Evolutionary conservation across 2,329 filamentous ascomycete genomes (phyloP).

Genomic region (Zarea fungicola): DNA sequence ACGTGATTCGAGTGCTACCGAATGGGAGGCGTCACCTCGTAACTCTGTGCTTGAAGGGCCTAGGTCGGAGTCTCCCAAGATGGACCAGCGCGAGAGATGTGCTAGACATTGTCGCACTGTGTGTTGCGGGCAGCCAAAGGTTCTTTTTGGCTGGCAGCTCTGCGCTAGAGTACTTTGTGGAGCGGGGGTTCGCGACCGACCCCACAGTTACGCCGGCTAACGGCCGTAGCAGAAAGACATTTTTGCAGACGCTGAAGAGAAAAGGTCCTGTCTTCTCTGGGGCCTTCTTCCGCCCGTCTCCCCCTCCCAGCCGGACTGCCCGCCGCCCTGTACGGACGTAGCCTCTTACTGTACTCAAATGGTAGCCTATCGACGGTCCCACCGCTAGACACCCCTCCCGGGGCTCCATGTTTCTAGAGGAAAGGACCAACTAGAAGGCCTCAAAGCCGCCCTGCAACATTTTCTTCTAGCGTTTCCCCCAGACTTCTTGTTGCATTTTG

Average conservation of each 20-base stretch:
- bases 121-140: background rate
- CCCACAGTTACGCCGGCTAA: slow-evolving; percentile 57
- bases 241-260: slow-evolving; percentile 10
- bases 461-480: slow-evolving; percentile 16
- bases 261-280: background rate
- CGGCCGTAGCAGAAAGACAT: slow-evolving; percentile 44
- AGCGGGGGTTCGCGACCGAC: slow-evolving; percentile 19
- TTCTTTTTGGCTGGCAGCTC: slow-evolving; percentile 11
- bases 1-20: background rate
- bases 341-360: no score
- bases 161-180: slow-evolving; percentile 13
- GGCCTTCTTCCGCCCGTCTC: background rate
- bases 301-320: background rate
- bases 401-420: background rate
- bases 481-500: background rate
- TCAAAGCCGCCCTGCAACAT: slow-evolving; percentile 6
- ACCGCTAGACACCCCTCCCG: slow-evolving; percentile 14
- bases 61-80: slow-evolving; percentile 4
- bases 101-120: background rate
- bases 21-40: background rate
- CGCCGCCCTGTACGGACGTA: no score
- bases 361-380: no score
- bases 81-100: background rate
- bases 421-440: no score
- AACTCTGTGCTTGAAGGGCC: no score